phyloP scores from a whole-genome alignment of 2,329 filamentous ascomycete species.

The Ampelomyces quisqualis region DNA sequence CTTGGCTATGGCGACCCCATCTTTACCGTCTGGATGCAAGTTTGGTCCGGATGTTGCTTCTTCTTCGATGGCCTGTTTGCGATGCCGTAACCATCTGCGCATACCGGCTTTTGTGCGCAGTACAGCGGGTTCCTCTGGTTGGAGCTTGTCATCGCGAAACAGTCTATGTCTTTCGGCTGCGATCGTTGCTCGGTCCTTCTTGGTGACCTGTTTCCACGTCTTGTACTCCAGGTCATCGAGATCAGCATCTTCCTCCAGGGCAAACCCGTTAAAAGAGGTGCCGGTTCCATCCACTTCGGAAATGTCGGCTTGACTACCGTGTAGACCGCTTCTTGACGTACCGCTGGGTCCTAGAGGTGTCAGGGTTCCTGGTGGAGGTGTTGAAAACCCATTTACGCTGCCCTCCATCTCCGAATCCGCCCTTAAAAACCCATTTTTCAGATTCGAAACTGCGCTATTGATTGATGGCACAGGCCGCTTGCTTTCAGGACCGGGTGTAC shows the following conservation, averaged over 20 bases:
- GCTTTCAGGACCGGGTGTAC: constrained; percentile 72
- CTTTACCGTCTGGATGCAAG: constrained; percentile 49
- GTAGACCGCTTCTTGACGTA: constrained; percentile 56
- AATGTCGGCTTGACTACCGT: constrained; percentile 72
- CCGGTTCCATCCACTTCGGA: constrained; percentile 79
- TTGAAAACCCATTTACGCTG: constrained; percentile 79
- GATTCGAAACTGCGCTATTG: constrained; percentile 50
- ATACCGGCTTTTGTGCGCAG: constrained; percentile 84
- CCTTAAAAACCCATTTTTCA: constrained; percentile 56
- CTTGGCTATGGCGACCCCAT: constrained; percentile 53
- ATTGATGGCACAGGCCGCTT: constrained; percentile 67
- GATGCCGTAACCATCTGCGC: constrained; percentile 80
- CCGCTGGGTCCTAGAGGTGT: constrained; percentile 75
- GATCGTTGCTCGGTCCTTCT: constrained; percentile 85
- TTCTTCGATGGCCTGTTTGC: constrained; percentile 61
- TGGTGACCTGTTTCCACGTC: constrained; percentile 98
- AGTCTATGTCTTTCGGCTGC: constrained; percentile 83
- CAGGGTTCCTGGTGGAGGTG: constrained; percentile 73
- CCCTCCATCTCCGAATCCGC: constrained; percentile 81
- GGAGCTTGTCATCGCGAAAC: constrained; percentile 81
- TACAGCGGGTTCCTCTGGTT: constrained; percentile 82
- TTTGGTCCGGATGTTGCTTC: constrained; percentile 50
- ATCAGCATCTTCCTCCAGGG: constrained; percentile 72
- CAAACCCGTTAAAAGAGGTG: constrained; percentile 67
- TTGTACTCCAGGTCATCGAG: constrained; percentile 91